Evolutionary conservation across 306 rosid genomes (phyloP).

Genomic region (Quercus cerris): DNA sequence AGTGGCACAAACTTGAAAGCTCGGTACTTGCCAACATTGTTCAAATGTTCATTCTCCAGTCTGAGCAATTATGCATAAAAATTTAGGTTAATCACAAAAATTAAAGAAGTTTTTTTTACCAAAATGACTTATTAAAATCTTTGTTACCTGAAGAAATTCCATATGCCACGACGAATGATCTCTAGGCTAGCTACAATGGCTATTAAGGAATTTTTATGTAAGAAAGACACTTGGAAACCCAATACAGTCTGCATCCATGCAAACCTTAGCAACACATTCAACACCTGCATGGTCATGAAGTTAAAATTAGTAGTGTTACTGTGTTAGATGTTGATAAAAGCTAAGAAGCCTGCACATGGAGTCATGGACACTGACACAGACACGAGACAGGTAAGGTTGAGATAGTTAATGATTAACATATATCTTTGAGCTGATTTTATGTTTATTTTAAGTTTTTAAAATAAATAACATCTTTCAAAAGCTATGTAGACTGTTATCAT

Average conservation of each 20-base stretch:
- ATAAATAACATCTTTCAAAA: too few relatives aligned
- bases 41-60: slow-evolving; percentile 78
- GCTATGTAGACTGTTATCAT: too few relatives aligned
- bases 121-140: background rate
- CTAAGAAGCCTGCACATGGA: too few relatives aligned
- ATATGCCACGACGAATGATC: slow-evolving; percentile 71
- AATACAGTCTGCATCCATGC: slow-evolving; percentile 67
- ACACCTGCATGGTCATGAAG: slow-evolving; percentile 32
- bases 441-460: too few relatives aligned
- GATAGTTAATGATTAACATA: too few relatives aligned
- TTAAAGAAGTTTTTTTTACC: background rate
- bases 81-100: too few relatives aligned
- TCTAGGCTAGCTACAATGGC: slow-evolving; percentile 51
- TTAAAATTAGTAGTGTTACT: background rate
- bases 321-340: background rate
- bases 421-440: too few relatives aligned
- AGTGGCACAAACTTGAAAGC: slow-evolving; percentile 76
- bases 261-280: slow-evolving; percentile 69
- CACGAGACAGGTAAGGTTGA: too few relatives aligned
- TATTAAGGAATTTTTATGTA: slow-evolving; percentile 45
- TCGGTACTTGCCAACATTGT: slow-evolving; percentile 73
- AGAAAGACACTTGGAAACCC: slow-evolving; percentile 27
- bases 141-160: slow-evolving; percentile 68
- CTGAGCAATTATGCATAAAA: slow-evolving; percentile 23
- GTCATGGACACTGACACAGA: too few relatives aligned